Conservation (phyloP, 176 grass and related monocot genomes). For the Stipa capillata region DNA sequence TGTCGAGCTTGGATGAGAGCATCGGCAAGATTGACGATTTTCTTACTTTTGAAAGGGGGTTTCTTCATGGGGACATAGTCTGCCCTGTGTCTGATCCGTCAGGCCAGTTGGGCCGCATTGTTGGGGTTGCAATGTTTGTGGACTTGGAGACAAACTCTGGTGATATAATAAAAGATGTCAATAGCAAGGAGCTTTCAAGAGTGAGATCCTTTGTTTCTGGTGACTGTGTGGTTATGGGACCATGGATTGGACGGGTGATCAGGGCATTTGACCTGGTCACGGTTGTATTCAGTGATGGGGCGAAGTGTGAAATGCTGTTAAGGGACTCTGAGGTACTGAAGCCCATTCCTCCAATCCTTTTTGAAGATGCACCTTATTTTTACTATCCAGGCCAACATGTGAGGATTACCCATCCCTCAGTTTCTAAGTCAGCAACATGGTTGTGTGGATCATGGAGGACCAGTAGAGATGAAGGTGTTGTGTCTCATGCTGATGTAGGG, state of each 20-base stretch:
- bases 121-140: slow-evolving; percentile 63
- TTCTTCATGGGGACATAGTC: slow-evolving; percentile 82
- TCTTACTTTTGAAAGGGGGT: slow-evolving; percentile 76
- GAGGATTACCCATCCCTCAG: slow-evolving; percentile 36
- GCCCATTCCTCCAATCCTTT: slow-evolving; percentile 43
- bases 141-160: slow-evolving; percentile 76
- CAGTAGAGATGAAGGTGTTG: slow-evolving; percentile 52
- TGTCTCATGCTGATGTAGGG: slow-evolving; percentile 68
- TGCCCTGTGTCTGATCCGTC: slow-evolving; percentile 57
- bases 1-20: slow-evolving; percentile 80
- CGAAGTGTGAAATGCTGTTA: slow-evolving; percentile 74
- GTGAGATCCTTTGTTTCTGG: slow-evolving; percentile 72
- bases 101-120: slow-evolving; percentile 67
- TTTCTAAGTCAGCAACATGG: slow-evolving; percentile 61
- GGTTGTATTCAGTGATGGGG: slow-evolving; percentile 60
- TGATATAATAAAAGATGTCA: slow-evolving; percentile 63
- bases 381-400: slow-evolving; percentile 82
- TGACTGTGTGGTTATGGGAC: slow-evolving; percentile 71
- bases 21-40: slow-evolving; percentile 87
- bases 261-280: slow-evolving; percentile 72
- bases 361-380: slow-evolving; percentile 74
- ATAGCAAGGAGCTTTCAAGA: slow-evolving; percentile 78
- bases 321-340: slow-evolving; percentile 62
- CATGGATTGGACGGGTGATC: slow-evolving; percentile 86
- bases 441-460: slow-evolving; percentile 64